Evolutionary conservation across 257 asterid genomes (phyloP), one percentile per base, ranked within the genome.

Genomic region (Petunia axillaris): DNA sequence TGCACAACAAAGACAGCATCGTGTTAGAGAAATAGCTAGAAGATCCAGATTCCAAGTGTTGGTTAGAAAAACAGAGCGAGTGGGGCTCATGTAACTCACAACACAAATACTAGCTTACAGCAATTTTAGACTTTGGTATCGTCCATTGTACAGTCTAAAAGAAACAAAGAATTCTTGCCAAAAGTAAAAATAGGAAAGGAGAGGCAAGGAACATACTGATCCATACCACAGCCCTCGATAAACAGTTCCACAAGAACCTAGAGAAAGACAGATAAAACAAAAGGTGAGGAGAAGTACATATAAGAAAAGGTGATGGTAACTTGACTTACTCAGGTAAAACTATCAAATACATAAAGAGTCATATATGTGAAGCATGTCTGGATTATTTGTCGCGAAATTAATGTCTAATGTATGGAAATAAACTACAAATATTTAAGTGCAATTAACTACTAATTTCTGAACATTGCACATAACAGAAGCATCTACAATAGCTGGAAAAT

Each of bases 241-340:
- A 44, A 94, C 98, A 74, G 95, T 89, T 82, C 98, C 98, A 87
- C 98, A 93, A 53, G 98, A 91, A 82, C 98, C 98, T 94, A 95
- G 10, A 85, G 58, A 63, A 36, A 75, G 37, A 58, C 64, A 57
- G 43, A 83, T 79, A 67, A 65, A 57, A 66, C 11, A 76, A 76
- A 43, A 75, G 82, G 83, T 85, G 86, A 36, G 87, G 84, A 58
- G 43, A 9, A 79, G 62, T 58, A 62, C n/a, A 63, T 71, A 79
- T 41, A 39, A 16, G 65, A 35, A 39, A 53, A 8, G 6, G 66
- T 8, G 6, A 82, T 16, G 10, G 4, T 58, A 66, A 80, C 25
- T 25, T 25, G 25, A 25, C 25, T 25, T 25, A 25, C 25, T 25
- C 25, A 25, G 25, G 25, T 25, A 82, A 75, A 58, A 5, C 3